Percentiles rank a stretch among this genome's conserved stretches.
phyloP scores from a whole-genome alignment of 2,329 filamentous ascomycete genomes.

The Aspergillus fumigatiaffinis region DNA sequence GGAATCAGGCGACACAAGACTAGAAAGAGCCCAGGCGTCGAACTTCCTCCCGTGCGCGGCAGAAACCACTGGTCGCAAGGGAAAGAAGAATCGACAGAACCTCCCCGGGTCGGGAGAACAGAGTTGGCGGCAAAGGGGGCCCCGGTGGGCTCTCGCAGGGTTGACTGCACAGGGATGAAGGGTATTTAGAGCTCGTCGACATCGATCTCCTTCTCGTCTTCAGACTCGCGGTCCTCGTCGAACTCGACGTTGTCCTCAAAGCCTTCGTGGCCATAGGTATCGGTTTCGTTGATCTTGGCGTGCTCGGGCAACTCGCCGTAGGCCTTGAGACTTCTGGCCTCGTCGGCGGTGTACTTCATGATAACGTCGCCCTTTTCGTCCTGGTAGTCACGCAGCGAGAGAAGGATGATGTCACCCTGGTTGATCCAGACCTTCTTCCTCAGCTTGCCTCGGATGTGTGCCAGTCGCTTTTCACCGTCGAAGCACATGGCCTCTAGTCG shows the following conservation, averaged over 20 bases:
- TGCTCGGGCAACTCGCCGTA: constrained; percentile 96
- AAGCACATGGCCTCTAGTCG: constrained; percentile 93
- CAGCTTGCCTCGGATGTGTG: constrained; percentile 90
- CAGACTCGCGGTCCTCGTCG: constrained; percentile 78
- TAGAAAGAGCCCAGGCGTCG: constrained; percentile 7
- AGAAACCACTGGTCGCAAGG: constrained; percentile 1
- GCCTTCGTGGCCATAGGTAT: constrained; percentile 82
- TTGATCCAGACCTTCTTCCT: constrained; percentile 99
- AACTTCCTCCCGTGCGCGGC: constrained; percentile 9
- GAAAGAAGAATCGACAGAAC: constrained; percentile 11
- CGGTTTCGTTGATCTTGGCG: constrained; percentile 99
- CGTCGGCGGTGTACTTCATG: constrained; percentile 93
- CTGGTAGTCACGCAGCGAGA: constrained; percentile 87
- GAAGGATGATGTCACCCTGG: constrained; percentile 89
- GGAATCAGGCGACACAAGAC: constrained; percentile 9
- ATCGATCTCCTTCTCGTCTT: constrained; percentile 76
- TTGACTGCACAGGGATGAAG: constrained; percentile 29
- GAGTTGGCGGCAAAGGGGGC: constrained; percentile 13
- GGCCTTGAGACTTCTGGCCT: constrained; percentile 90
- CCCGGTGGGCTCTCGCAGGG: constrained; percentile 27
- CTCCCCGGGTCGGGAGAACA: neutral
- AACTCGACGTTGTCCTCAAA: constrained; percentile 99
- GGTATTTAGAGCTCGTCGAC: constrained; percentile 83
- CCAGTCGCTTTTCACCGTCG: constrained; percentile 82
- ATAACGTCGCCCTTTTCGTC: constrained; percentile 92